Evolutionary conservation across 2,329 filamentous ascomycete genomes (phyloP), one percentile per base, ranked within the genome.

Genomic region (Botrytis cinerea): DNA sequence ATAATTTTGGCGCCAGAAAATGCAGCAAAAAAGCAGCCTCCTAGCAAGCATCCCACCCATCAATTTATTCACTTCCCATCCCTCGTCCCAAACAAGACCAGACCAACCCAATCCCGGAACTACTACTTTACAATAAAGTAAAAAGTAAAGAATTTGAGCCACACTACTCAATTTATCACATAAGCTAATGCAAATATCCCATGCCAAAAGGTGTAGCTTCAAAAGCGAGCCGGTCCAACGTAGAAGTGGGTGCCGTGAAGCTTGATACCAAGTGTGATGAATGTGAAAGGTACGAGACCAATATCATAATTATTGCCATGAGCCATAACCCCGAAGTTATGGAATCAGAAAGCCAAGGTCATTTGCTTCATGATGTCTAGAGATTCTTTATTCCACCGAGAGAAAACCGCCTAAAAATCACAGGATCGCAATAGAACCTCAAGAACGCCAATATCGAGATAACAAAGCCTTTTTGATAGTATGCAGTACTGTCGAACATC

Each of bases 401-500:
- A 68, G 32, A 68, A 68, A n/a, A 57, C 48, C 66, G 20, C 48
- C 48, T 57, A 16, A 43, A 57, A 68, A 32, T 51, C 46, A 68
- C 48, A 57, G 45, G 38, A 43, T 54, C 38, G 66, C 66, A 43
- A 57, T 57, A 32, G 10, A 57, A 68, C 43, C 66, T 68, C 66
- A 68, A 57, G 61, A 71, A 71, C 54, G 68, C 54, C 54, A 63
- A 51, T 40, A 70, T 57, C 51, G 40, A 64, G 57, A 43, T 66
- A 35, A 59, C 8, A 43, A 72, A 69, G 71, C 71, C 74, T 67
- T 68, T 75, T 73, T 75, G 54, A 48, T 70, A 73, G 72, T 66
- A 75, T 75, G 76, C 76, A 75, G 76, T 76, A 75, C 74, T 73
- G 51, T 43, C 51, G 61, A 73, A 76, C 75, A 71, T 73, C 74